Conservation (phyloP, 495 filamentous ascomycete genomes). For the Stereocaulon alpinum region DNA sequence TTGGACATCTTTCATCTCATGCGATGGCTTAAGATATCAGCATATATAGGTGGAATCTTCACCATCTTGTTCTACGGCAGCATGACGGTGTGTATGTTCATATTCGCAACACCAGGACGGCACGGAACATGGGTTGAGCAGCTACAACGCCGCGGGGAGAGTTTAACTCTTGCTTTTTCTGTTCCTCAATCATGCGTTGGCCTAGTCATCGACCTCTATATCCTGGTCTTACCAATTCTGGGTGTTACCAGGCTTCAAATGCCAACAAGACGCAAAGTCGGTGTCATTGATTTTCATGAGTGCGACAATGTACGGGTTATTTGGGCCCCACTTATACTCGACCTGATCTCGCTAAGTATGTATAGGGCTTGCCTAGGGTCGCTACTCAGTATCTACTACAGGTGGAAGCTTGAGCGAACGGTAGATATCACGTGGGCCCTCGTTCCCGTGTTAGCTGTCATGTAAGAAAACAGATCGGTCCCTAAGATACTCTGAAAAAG, state of each 20-base stretch:
- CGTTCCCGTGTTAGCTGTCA: not conserved
- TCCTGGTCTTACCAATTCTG: constrained; percentile 13
- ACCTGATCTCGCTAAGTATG: not conserved
- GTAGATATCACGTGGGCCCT: not conserved
- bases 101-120: not conserved
- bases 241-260: constrained; percentile 14
- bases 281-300: constrained; percentile 15
- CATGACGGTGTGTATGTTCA: not conserved
- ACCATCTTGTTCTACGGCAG: constrained; percentile 1
- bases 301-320: constrained; percentile 1
- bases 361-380: constrained; percentile 6
- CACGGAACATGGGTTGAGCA: not conserved
- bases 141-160: not conserved
- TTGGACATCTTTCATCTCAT: constrained; percentile 13
- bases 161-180: not conserved
- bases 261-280: constrained; percentile 8
- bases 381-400: constrained; percentile 10
- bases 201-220: constrained; percentile 9
- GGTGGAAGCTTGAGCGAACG: not conserved
- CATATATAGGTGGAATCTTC: constrained; percentile 5
- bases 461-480: not conserved
- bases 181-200: not conserved
- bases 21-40: constrained; percentile 17
- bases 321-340: no score
- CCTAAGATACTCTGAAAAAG: not conserved